Percentiles rank a stretch among this genome's conserved stretches.
These are phyloP conservation scores for Quercus tomentella DNA, from an alignment of 331 rosid species.

Conservation along the genomic window DNA sequence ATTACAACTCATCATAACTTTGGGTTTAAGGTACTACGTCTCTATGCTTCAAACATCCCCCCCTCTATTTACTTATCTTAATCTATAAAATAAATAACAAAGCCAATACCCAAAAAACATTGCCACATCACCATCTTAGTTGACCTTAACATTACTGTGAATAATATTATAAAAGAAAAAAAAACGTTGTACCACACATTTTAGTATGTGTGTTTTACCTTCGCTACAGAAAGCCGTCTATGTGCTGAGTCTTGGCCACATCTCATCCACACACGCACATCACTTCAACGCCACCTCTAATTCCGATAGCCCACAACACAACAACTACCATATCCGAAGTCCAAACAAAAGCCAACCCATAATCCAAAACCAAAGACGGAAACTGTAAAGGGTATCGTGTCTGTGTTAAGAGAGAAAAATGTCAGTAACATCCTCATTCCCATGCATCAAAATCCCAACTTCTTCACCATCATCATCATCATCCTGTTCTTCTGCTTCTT, in stretches of 20 bases:
- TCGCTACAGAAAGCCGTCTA: neutral
- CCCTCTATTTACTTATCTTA: too few species aligned
- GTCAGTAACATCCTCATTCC: slow-evolving; percentile 79
- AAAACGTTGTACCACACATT: too few species aligned
- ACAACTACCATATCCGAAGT: too few species aligned
- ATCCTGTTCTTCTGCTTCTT: slow-evolving; percentile 23
- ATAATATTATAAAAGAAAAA: too few species aligned
- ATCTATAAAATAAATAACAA: too few species aligned
- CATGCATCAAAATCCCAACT: slow-evolving; percentile 60
- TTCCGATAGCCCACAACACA: slow-evolving; percentile 38
- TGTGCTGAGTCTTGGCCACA: slow-evolving; percentile 52
- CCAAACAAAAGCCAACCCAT: slow-evolving; percentile 6
- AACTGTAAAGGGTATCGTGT: neutral
- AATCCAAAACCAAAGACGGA: slow-evolving; percentile 12
- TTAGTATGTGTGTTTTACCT: too few species aligned
- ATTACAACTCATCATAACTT: too few species aligned
- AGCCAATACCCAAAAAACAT: too few species aligned
- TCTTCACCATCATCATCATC: slow-evolving; percentile 15
- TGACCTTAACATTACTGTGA: too few species aligned
- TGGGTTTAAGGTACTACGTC: too few species aligned
- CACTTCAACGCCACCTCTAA: slow-evolving; percentile 14
- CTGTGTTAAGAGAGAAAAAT: slow-evolving; percentile 30
- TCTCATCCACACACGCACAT: slow-evolving; percentile 54
- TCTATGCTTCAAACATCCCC: too few species aligned
- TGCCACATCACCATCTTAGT: too few species aligned